These are phyloP conservation scores for Schwanniomyces vanrijiae DNA, from an alignment of 805 yeast genomes.

Conservation along the genomic window DNA sequence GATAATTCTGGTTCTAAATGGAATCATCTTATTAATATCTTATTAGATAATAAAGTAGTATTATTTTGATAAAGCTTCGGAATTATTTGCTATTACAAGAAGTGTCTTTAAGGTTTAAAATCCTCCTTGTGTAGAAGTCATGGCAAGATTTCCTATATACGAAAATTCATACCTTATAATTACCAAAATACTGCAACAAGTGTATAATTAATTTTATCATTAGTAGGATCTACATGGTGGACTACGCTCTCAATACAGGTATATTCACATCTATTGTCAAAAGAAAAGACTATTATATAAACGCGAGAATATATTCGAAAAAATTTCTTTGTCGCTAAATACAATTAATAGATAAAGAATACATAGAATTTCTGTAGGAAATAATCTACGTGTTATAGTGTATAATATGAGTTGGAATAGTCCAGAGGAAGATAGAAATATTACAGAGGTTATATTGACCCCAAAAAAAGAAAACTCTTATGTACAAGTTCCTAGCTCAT, in stretches of 20 bases:
- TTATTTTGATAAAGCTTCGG: no score
- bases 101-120: no score
- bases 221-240: no score
- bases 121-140: no score
- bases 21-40: no score
- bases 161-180: no score
- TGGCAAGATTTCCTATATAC: no score
- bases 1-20: no score
- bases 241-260: background rate
- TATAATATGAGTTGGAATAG: slow-evolving; percentile 24
- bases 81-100: no score
- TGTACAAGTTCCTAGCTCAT: slow-evolving; percentile 43
- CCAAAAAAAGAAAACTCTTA: slow-evolving; percentile 18
- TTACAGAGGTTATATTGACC: slow-evolving; percentile 16
- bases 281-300: background rate
- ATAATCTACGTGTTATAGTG: background rate
- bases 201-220: no score
- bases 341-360: background rate
- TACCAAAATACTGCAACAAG: no score
- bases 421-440: slow-evolving; percentile 12
- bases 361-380: background rate
- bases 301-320: background rate
- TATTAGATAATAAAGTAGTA: no score
- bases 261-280: background rate
- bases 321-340: background rate